These are phyloP conservation scores for Pittosporum tobira DNA, from an alignment of 129 eudicot genomes.

Conservation along the genomic window DNA sequence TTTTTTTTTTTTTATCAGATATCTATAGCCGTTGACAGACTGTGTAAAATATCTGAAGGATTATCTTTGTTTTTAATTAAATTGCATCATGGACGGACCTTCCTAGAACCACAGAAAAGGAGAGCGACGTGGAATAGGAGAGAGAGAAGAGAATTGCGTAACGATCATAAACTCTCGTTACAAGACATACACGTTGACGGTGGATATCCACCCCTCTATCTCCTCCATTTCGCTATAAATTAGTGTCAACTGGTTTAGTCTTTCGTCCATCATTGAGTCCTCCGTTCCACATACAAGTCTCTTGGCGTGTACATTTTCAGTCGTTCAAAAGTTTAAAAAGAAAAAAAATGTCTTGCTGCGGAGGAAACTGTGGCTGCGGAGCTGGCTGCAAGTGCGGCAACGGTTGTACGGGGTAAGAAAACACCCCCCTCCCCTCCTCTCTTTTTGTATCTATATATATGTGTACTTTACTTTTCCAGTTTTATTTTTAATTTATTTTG, in stretches of 20 bases:
- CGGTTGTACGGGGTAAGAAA: constrained; percentile 69
- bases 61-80: too few relatives aligned
- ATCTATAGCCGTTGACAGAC: too few relatives aligned
- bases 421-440: not conserved
- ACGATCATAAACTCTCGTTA: not conserved
- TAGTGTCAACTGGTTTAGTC: constrained; percentile 1
- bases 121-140: not conserved
- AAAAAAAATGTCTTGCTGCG: constrained; percentile 85
- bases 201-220: constrained; percentile 12
- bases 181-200: constrained; percentile 35
- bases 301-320: not conserved
- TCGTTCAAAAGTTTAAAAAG: not conserved
- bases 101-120: not conserved
- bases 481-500: too few relatives aligned
- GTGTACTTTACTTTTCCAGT: too few relatives aligned
- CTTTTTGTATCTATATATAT: not conserved
- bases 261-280: not conserved
- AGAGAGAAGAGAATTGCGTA: not conserved
- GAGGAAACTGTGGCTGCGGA: constrained; percentile 86
- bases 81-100: too few relatives aligned
- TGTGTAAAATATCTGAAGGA: too few relatives aligned
- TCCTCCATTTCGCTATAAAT: constrained; percentile 9
- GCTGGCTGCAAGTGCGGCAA: constrained; percentile 77
- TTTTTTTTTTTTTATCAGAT: too few relatives aligned
- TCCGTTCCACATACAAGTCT: not conserved